Conservation (phyloP, 2,329 filamentous ascomycete species). For the Clonostachys rhizophaga region DNA sequence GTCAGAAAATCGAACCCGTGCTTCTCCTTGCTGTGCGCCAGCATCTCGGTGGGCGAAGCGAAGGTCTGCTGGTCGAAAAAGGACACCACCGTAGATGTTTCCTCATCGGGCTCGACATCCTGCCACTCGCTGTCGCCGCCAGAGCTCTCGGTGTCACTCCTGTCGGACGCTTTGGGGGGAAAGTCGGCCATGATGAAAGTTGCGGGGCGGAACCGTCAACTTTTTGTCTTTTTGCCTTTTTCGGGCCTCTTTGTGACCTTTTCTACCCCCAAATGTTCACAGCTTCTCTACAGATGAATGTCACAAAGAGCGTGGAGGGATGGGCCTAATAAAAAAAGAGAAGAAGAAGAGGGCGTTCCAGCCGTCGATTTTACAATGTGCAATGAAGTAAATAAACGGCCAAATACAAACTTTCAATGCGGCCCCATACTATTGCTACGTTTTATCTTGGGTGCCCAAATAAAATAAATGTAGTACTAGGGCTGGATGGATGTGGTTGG, state of each 20-base stretch:
- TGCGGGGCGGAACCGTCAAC: neutral
- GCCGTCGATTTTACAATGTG: no score
- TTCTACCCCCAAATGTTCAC: no score
- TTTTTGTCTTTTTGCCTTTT: neutral
- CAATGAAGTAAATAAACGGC: no score
- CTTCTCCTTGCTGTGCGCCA: constrained; percentile 62
- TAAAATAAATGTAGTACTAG: neutral
- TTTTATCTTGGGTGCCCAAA: neutral
- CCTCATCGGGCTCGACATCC: constrained; percentile 58
- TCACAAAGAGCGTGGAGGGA: no score
- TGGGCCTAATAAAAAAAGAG: no score
- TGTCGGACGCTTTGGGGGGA: constrained; percentile 14
- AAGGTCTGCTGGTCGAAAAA: constrained; percentile 66
- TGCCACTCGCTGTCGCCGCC: constrained; percentile 44
- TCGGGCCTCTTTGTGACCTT: neutral
- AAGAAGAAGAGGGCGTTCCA: no score
- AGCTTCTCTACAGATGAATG: no score
- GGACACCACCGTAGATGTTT: constrained; percentile 58
- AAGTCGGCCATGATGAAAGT: constrained; percentile 14
- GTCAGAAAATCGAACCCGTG: constrained; percentile 63
- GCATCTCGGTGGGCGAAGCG: constrained; percentile 58
- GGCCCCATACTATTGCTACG: no score
- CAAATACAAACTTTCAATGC: no score
- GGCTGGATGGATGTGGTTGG: neutral
- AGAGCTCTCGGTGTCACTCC: constrained; percentile 17